Evolutionary conservation across 352 stramenopile species (phyloP), one percentile per base, ranked within the genome.

Genomic region (Lagenidium giganteum): DNA sequence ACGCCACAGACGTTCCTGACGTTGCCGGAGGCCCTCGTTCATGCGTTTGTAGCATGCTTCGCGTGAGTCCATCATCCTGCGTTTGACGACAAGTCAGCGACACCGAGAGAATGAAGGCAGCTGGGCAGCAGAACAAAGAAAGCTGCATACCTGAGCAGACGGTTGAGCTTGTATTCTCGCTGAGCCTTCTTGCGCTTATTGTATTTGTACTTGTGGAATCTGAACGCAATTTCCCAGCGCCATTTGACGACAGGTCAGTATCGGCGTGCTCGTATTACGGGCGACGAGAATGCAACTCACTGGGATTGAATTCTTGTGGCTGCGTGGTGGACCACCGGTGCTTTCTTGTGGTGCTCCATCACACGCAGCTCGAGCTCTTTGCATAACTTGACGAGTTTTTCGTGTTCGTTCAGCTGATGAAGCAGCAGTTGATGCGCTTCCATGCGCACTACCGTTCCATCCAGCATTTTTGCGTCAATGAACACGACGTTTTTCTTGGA

Each of bases 11-110:
- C 54, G 33, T 8, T 49, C 30, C 17, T 64, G 58, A 0, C 61
- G 49, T 21, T 34, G 37, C 13, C 47, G 34, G 12, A 59, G 61
- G 4, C 42, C 43, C 11, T 25, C 37, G 32, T 70, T 70, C 55
- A 83, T 76, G 14, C 70, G 64, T 4, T 65, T 47, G 23, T 66
- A 73, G 23, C 70, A 80, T 1, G 34, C 37, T 13, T 74, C 67
- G 7, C 57, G 61, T 2, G 67, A 77, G 8, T 57, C 28, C 8
- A 67, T 40, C 23, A 67, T 41, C 17, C 61, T 71, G 24, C 18
- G n/a, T n/a, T n/a, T n/a, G n/a, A n/a, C n/a, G n/a, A n/a, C n/a
- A n/a, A n/a, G n/a, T n/a, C n/a, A n/a, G n/a, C n/a, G n/a, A n/a
- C n/a, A n/a, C n/a, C n/a, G n/a, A n/a, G n/a, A n/a, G n/a, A n/a